Evolutionary conservation across 148 eudicot genomes (phyloP).

Genomic region (Camellia lanceoleosa): DNA sequence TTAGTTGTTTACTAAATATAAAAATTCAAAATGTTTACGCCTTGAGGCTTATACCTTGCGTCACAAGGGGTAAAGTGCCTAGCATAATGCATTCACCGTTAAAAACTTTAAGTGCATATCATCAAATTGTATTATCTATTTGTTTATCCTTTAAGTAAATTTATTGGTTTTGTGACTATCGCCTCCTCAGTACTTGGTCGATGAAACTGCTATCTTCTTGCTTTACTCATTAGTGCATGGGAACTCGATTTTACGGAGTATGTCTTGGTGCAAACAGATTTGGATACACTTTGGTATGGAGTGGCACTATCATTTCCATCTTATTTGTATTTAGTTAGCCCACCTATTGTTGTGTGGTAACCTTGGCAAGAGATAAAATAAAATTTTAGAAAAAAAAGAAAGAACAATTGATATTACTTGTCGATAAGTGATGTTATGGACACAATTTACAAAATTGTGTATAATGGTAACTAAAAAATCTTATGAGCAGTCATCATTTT

Average conservation of each 20-base stretch:
- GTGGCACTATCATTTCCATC: conserved; percentile 2
- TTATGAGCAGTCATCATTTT: neutral
- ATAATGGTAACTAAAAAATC: neutral
- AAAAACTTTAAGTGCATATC: too few species aligned
- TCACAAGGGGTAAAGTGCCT: too few species aligned
- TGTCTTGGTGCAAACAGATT: conserved; percentile 92
- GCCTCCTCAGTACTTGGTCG: conserved; percentile 54
- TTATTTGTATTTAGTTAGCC: neutral
- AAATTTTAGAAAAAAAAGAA: neutral
- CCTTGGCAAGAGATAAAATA: neutral
- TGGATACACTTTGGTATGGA: conserved; percentile 93
- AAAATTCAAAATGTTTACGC: too few species aligned
- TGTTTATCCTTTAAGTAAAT: neutral
- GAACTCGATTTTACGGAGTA: conserved; percentile 90
- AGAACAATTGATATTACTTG: neutral
- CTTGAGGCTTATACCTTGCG: too few species aligned
- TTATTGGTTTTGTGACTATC: neutral
- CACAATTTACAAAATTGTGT: too few species aligned
- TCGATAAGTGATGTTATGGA: neutral
- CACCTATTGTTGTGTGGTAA: neutral
- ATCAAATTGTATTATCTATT: neutral
- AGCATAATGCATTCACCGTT: too few species aligned
- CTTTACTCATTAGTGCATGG: conserved; percentile 89
- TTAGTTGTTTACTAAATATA: too few species aligned
- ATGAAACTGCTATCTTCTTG: conserved; percentile 71